A percentile compares a stretch with the other conserved stretches of the same genome.
Evolutionary conservation across 2,329 filamentous ascomycete genomes (phyloP).

Genomic region (Fusarium subglutinans): DNA sequence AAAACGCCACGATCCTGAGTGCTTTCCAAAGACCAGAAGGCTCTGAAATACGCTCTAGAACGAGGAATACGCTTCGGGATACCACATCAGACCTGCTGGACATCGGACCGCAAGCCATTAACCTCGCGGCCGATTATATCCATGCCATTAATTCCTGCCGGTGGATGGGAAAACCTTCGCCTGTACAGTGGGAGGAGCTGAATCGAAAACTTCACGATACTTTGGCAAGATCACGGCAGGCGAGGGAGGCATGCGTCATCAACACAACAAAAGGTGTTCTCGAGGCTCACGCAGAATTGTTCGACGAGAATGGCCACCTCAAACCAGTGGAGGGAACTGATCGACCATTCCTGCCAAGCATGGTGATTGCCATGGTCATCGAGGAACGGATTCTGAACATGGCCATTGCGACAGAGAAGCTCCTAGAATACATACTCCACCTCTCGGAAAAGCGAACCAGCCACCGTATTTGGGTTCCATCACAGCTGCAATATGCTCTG

Average conservation of each 20-base stretch:
- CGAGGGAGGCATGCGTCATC: slow-evolving; percentile 39
- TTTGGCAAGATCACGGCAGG: slow-evolving; percentile 39
- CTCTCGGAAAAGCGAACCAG: slow-evolving; percentile 49
- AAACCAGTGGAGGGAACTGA: slow-evolving; percentile 39
- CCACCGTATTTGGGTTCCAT: slow-evolving; percentile 55
- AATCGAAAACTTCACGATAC: slow-evolving; percentile 29
- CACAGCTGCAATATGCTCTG: slow-evolving; percentile 50
- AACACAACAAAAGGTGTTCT: slow-evolving; percentile 54
- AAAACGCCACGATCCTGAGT: slow-evolving; percentile 48
- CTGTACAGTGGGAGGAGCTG: slow-evolving; percentile 35
- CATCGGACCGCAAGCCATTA: slow-evolving; percentile 36
- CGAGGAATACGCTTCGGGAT: slow-evolving; percentile 45
- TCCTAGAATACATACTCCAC: slow-evolving; percentile 50
- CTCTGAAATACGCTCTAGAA: slow-evolving; percentile 44
- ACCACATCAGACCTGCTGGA: slow-evolving; percentile 43
- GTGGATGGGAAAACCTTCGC: slow-evolving; percentile 42
- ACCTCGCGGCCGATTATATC: slow-evolving; percentile 39
- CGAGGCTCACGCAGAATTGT: slow-evolving; percentile 51
- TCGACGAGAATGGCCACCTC: slow-evolving; percentile 52
- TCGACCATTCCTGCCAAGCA: slow-evolving; percentile 47
- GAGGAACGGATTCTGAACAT: slow-evolving; percentile 53
- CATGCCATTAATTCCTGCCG: slow-evolving; percentile 44
- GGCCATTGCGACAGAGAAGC: slow-evolving; percentile 42
- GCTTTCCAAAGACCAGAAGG: slow-evolving; percentile 52
- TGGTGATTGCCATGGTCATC: slow-evolving; percentile 58